Percentiles rank a stretch among this genome's conserved stretches.
These are phyloP conservation scores for Ochromonas danica DNA, from an alignment of 108 stramenopile species.

Conservation along the genomic window DNA sequence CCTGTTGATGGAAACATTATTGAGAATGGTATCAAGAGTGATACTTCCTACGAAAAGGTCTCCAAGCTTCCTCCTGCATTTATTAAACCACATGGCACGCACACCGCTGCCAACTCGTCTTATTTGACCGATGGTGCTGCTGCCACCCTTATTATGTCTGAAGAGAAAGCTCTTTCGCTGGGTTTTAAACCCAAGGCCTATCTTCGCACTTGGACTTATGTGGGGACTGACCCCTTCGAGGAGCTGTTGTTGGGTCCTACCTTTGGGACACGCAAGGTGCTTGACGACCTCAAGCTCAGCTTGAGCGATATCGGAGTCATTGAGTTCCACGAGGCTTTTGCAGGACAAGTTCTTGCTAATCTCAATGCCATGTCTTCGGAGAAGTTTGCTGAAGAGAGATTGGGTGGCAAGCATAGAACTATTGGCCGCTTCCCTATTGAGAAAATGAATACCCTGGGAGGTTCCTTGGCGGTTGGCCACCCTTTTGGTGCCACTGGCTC, in stretches of 20 bases:
- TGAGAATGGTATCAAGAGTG: constrained; percentile 95
- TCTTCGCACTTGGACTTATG: constrained; percentile 86
- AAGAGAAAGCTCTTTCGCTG: constrained; percentile 86
- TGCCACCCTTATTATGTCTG: constrained; percentile 84
- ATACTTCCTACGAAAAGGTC: constrained; percentile 82
- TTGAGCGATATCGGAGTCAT: constrained; percentile 84
- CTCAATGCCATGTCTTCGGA: constrained; percentile 87
- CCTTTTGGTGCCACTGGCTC: constrained; percentile 90
- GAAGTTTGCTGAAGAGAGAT: constrained; percentile 78
- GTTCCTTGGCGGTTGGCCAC: constrained; percentile 90
- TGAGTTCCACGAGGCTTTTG: constrained; percentile 99
- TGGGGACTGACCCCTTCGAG: constrained; percentile 95
- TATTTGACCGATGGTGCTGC: constrained; percentile 96
- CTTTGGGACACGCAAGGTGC: constrained; percentile 60
- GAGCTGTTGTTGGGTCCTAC: constrained; percentile 75
- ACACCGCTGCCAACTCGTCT: constrained; percentile 96
- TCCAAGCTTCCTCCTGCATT: constrained; percentile 93
- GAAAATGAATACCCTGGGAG: constrained; percentile 94
- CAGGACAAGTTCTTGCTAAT: constrained; percentile 93
- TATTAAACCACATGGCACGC: constrained; percentile 88
- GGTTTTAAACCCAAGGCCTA: constrained; percentile 85
- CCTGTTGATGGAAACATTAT: constrained; percentile 71
- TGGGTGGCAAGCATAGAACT: constrained; percentile 68
- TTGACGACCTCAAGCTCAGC: constrained; percentile 71
- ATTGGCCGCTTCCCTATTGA: constrained; percentile 66